These are phyloP conservation scores for Sarocladium kiliense DNA, from an alignment of 2,329 filamentous ascomycete genomes.

Conservation along the genomic window DNA sequence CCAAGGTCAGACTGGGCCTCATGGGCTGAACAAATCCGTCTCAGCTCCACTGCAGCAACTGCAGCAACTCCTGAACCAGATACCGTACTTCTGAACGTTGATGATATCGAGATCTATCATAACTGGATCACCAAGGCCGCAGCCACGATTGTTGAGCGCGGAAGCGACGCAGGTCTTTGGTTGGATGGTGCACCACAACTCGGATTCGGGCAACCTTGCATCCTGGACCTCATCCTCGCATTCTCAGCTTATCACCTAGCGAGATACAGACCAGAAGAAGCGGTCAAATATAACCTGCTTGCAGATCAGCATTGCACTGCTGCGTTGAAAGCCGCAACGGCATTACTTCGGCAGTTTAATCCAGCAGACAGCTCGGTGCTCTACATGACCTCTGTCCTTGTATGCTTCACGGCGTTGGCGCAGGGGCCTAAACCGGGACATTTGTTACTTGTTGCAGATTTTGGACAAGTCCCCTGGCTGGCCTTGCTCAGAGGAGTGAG, in stretches of 20 bases:
- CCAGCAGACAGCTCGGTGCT: constrained; percentile 16
- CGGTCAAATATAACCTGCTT: constrained; percentile 11
- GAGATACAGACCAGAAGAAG: constrained; percentile 7
- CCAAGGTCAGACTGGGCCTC: constrained; percentile 14
- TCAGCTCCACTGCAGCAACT: constrained; percentile 5
- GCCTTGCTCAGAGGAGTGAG: too few relatives aligned
- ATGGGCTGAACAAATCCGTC: constrained; percentile 8
- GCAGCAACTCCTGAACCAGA: too few relatives aligned
- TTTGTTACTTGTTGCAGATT: constrained; percentile 14
- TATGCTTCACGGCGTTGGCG: constrained; percentile 16
- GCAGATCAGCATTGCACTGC: constrained; percentile 17
- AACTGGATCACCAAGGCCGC: constrained; percentile 18
- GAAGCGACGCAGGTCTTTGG: constrained; percentile 14
- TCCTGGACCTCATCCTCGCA: constrained; percentile 20
- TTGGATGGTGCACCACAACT: constrained; percentile 16
- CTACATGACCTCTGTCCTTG: constrained; percentile 17
- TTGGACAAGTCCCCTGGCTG: constrained; percentile 16
- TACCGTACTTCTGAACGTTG: too few relatives aligned
- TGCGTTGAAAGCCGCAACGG: constrained; percentile 15
- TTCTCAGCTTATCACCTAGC: constrained; percentile 18
- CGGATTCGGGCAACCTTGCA: constrained; percentile 18
- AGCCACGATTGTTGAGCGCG: constrained; percentile 9
- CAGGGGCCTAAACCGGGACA: constrained; percentile 14
- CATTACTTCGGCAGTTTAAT: constrained; percentile 15
- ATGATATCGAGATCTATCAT: constrained; percentile 20